Conservation (phyloP, 352 stramenopile genomes). For the Phytophthora kernoviae region DNA sequence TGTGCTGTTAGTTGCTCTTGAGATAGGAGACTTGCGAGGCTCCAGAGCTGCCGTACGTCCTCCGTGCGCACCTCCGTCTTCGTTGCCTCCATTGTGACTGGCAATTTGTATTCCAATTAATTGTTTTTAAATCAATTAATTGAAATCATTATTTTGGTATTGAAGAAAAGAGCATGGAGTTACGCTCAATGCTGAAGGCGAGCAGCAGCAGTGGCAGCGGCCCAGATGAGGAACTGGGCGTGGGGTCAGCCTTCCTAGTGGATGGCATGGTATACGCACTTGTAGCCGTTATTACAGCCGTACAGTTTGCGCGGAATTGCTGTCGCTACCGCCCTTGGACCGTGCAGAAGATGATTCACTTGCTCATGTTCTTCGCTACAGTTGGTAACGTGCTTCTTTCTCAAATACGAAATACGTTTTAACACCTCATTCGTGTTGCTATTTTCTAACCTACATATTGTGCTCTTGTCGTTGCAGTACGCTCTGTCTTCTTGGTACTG, state of each 20-base stretch:
- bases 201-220: slow-evolving; percentile 12
- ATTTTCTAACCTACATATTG: background rate
- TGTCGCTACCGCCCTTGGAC: slow-evolving; percentile 84
- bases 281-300: slow-evolving; percentile 54
- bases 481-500: slow-evolving; percentile 71
- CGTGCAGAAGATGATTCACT: slow-evolving; percentile 88
- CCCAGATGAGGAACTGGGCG: slow-evolving; percentile 47
- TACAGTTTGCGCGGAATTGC: slow-evolving; percentile 86
- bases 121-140: slow-evolving; percentile 4
- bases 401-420: background rate
- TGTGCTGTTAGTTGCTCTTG: slow-evolving; percentile 46
- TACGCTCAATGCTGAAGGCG: slow-evolving; percentile 5
- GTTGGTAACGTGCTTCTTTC: slow-evolving; percentile 37
- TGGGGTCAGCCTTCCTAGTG: slow-evolving; percentile 68
- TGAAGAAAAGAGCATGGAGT: slow-evolving; percentile 20
- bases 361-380: slow-evolving; percentile 83
- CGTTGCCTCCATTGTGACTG: slow-evolving; percentile 16
- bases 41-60: slow-evolving; percentile 66
- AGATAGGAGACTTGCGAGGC: slow-evolving; percentile 50
- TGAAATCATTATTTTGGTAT: no score
- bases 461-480: slow-evolving; percentile 36
- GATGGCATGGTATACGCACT: slow-evolving; percentile 73
- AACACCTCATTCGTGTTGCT: background rate
- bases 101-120: no score
- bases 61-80: slow-evolving; percentile 22